Evolutionary conservation across 1,139 yeast species (phyloP).

Genomic region (Blastobotrys proliferans): DNA sequence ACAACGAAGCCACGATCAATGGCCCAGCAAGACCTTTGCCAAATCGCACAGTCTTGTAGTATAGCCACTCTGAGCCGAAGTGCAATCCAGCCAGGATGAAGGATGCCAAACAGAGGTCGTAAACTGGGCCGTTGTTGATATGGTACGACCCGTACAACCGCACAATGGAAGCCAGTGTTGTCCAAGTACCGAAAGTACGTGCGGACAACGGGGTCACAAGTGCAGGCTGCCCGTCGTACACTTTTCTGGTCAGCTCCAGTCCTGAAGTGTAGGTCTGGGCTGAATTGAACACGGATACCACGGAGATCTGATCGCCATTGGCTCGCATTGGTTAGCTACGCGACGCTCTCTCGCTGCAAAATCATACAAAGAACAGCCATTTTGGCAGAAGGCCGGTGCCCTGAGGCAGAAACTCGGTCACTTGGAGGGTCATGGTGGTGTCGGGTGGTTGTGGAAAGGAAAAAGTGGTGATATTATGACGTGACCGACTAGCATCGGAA

Average conservation of each 20-base stretch:
- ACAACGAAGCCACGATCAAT: conserved; percentile 49
- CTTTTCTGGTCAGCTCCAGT: conserved; percentile 67
- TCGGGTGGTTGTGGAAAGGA: too few relatives aligned
- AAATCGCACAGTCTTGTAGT: conserved; percentile 71
- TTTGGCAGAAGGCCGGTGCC: conserved; percentile 55
- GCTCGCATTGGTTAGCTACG: background rate
- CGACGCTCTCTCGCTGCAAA: background rate
- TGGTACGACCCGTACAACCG: conserved; percentile 85
- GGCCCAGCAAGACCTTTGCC: conserved; percentile 93
- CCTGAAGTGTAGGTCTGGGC: conserved; percentile 81
- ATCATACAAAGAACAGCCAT: conserved; percentile 57
- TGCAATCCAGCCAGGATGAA: conserved; percentile 80
- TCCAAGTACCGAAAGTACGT: conserved; percentile 98
- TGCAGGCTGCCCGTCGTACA: conserved; percentile 63
- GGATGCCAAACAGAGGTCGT: conserved; percentile 76
- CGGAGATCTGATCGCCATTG: conserved; percentile 50
- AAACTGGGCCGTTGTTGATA: conserved; percentile 48
- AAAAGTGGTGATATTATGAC: too few relatives aligned
- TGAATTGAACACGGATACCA: conserved; percentile 87
- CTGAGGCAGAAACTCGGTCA: conserved; percentile 36
- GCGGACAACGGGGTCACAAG: conserved; percentile 77
- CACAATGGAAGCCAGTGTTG: conserved; percentile 76
- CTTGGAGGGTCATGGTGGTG: too few relatives aligned
- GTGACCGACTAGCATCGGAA: too few relatives aligned
- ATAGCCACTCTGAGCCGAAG: conserved; percentile 78